phyloP scores from a whole-genome alignment of 164 flowering plant genomes.

The Aristolochia contorta region DNA sequence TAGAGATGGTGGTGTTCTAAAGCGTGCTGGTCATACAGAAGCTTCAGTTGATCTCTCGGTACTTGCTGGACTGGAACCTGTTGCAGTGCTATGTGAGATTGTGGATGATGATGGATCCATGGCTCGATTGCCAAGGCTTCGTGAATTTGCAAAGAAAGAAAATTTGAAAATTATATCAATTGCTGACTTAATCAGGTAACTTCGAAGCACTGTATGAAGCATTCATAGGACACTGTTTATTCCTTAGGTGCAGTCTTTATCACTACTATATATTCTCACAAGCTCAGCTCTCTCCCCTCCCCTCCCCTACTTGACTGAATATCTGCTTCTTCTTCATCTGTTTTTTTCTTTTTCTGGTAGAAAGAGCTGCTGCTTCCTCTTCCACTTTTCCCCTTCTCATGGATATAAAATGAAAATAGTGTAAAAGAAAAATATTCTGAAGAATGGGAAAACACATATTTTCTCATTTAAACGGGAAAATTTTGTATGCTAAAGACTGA shows the following conservation, averaged over 20 bases:
- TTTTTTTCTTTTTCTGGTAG: too few species aligned
- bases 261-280: too few species aligned
- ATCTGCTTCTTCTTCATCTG: too few species aligned
- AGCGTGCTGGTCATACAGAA: constrained; percentile 98
- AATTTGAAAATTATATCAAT: constrained; percentile 75
- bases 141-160: constrained; percentile 59
- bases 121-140: constrained; percentile 88
- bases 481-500: constrained; percentile 1
- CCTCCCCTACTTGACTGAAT: too few species aligned
- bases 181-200: constrained; percentile 88
- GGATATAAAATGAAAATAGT: too few species aligned
- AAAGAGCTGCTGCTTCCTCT: too few species aligned
- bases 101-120: constrained; percentile 98
- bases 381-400: too few species aligned
- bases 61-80: constrained; percentile 86
- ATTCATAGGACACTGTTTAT: neutral
- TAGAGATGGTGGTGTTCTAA: constrained; percentile 90
- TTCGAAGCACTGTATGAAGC: neutral
- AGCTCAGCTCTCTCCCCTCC: too few species aligned
- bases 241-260: too few species aligned
- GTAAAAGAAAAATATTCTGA: too few species aligned
- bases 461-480: too few species aligned
- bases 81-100: constrained; percentile 74
- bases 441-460: too few species aligned
- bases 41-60: constrained; percentile 88